Evolutionary conservation across 805 yeast species (phyloP), one percentile per base, ranked within the genome.

Genomic region (Pichia manshurica): DNA sequence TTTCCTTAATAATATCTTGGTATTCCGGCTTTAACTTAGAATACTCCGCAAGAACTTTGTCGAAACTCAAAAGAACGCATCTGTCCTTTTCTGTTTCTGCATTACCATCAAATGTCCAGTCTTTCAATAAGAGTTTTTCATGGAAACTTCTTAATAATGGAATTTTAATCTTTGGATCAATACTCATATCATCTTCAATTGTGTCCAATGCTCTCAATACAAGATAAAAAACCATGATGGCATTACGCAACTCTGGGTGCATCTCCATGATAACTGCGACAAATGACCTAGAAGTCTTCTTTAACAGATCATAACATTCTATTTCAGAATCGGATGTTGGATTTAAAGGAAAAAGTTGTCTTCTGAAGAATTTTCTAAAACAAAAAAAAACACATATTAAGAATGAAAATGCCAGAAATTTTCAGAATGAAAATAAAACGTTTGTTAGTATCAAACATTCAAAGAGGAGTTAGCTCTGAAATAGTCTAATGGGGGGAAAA

Each of bases 131-230:
- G 55, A 93, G 73, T 51, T 84, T 82, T 25, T 75, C 66, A 62
- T 81, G 73, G 66, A 93, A 93, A 3, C 63, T 55, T 50, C 91
- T 74, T 55, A 93, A 73, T 43, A 89, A 63, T 2, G 93, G 89
- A 22, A 89, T 69, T 68, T 93, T 93, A 50, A 79, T 57, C 19
- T 73, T 71, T 5, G 85, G 81, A 52, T 79, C 83, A 49, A 93
- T 69, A 8, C 93, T 77, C 95, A 89, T 89, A 65, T 93, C 98
- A 65, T 93, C 99, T 65, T 93, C 99, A 47, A 93, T 76, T 1
- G 99, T 93, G 62, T 93, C 99, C 58, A 93, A 76, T 2, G 96
- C 99, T 51, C 99, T 77, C 54, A 93, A 70, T 20, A 89, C 75
- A 47, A 93, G 67, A 66, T 93, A 93, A 67, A 93, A 93, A 5